A percentile compares a stretch with the other conserved stretches of the same genome.
These are phyloP conservation scores for Fraxinus anomala DNA, from an alignment of 257 asterid genomes.

Conservation along the genomic window DNA sequence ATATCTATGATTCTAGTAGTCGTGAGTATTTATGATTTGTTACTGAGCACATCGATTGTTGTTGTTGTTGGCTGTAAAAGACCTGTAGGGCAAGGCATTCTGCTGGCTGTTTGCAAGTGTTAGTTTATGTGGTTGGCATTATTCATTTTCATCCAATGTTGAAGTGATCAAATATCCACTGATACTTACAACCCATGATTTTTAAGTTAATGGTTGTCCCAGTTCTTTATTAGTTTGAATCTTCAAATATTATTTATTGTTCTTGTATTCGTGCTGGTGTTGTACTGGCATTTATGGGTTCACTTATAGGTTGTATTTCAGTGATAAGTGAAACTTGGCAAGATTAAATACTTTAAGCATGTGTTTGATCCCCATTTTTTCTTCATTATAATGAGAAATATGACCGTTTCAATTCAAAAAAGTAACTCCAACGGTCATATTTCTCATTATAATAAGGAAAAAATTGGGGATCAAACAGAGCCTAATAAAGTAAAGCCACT, in stretches of 20 bases:
- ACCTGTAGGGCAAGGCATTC: background rate
- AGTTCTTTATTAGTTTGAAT: background rate
- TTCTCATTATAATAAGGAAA: too few species aligned
- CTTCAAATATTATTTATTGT: background rate
- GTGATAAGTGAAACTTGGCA: background rate
- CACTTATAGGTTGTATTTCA: background rate
- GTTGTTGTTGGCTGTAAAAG: background rate
- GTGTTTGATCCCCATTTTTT: too few species aligned
- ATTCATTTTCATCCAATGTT: background rate
- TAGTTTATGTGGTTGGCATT: background rate
- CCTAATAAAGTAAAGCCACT: background rate
- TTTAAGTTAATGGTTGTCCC: background rate
- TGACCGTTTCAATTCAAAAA: too few species aligned
- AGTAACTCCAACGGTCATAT: too few species aligned
- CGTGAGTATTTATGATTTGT: constrained; percentile 1
- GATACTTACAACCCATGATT: background rate
- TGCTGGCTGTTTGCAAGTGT: background rate
- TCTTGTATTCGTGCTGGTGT: background rate
- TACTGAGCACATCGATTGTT: background rate
- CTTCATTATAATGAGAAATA: too few species aligned
- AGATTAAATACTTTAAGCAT: background rate
- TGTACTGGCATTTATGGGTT: background rate
- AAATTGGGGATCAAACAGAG: too few species aligned
- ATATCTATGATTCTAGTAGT: background rate
- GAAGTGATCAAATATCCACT: background rate